Evolutionary conservation across 2,329 filamentous ascomycete genomes (phyloP), one percentile per base, ranked within the genome.

Genomic region (Aspergillus sojae): DNA sequence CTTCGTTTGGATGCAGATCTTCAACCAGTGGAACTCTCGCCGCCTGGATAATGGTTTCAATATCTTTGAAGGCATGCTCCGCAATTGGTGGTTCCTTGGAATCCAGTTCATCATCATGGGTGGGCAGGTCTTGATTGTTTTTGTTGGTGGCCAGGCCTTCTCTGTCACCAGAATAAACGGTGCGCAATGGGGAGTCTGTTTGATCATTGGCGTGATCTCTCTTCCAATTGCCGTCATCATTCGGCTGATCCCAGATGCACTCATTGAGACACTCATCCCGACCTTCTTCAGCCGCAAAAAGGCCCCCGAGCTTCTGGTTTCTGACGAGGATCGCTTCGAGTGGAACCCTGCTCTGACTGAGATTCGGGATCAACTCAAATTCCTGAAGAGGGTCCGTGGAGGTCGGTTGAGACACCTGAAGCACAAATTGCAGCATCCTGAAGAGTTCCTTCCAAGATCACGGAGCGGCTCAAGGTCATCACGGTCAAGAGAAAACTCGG

Each of bases 41-140:
- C 78, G 80, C n/a, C 70, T 81, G 46, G 79, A 81, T 60, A 80
- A 80, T 62, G 71, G 75, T 28, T 67, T 82, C 62, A 82, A 82
- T 61, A 79, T 82, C 50, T 75, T 82, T 61, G 80, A 81, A 61
- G 79, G 80, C 16, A 69, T 81, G 28, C 70, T 73, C 52, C 73
- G 72, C 57, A 82, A 82, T 61, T 72, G 68, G n/a, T 82, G 79
- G 77, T 82, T 82, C 67, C 82, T 91, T 39, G 82, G 81, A 4
- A 91, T 92, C 45, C 85, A 90, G 70, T 72, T 83, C 28, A 82
- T 91, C 70, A 92, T 91, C 70, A 80, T 91, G 50, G 88, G 84
- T 14, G 90, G 89, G 10, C 90, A 92, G 71, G 82, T 89, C n/a
- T 75, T 91, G 75, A 92, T 92, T 71, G 83, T 92, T 63, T 90